Evolutionary conservation across 164 flowering plant species (phyloP).

Genomic region (Piper betle): DNA sequence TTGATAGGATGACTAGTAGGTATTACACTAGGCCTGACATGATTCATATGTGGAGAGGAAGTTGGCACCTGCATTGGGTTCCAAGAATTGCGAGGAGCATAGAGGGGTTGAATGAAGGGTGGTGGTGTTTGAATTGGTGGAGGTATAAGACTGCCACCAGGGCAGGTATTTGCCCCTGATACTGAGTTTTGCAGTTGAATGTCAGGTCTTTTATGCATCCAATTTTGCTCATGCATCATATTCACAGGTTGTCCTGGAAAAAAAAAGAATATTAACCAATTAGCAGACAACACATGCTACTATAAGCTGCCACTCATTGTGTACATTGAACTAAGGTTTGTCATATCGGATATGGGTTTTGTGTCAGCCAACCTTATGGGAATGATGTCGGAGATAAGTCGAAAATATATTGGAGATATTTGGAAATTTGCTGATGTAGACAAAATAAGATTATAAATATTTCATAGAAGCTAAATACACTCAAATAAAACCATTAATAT

Average conservation of each 20-base stretch:
- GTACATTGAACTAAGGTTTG: not conserved
- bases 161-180: constrained; percentile 25
- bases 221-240: constrained; percentile 30
- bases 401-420: too few relatives aligned
- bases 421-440: too few relatives aligned
- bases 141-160: constrained; percentile 27
- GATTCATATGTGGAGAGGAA: constrained; percentile 37
- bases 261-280: not conserved
- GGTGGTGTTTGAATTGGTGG: constrained; percentile 40
- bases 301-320: not conserved
- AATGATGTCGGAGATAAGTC: not conserved
- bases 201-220: constrained; percentile 44
- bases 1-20: constrained; percentile 29
- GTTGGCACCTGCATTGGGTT: constrained; percentile 26
- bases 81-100: constrained; percentile 61
- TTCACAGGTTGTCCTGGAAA: constrained; percentile 21
- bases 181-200: constrained; percentile 25
- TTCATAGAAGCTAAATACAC: too few relatives aligned
- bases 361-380: too few relatives aligned
- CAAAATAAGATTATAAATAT: too few relatives aligned
- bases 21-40: constrained; percentile 24
- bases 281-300: not conserved
- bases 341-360: too few relatives aligned
- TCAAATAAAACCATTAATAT: too few relatives aligned
- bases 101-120: constrained; percentile 37